These are phyloP conservation scores for Metschnikowia shivogae DNA, from an alignment of 805 yeast species.

Conservation along the genomic window DNA sequence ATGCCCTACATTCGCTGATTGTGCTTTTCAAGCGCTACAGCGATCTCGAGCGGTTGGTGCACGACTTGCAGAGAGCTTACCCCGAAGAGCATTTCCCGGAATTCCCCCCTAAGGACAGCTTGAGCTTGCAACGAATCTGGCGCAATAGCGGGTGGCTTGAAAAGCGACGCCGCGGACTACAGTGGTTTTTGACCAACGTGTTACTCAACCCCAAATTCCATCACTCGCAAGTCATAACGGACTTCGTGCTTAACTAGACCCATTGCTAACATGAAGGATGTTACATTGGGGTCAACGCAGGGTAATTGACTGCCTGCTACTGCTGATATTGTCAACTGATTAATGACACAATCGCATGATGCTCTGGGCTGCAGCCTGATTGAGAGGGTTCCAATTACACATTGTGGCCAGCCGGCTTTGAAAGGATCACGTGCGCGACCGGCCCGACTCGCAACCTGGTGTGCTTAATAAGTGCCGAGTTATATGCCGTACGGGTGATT, in stretches of 20 bases:
- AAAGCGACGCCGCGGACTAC: conserved; percentile 51
- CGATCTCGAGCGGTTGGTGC: conserved; percentile 53
- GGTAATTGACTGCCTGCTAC: no score
- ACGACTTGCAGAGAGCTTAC: conserved; percentile 30
- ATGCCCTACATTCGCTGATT: conserved; percentile 38
- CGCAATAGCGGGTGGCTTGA: conserved; percentile 47
- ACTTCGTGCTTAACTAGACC: conserved; percentile 29
- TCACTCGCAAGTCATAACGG: conserved; percentile 34
- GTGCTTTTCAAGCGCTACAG: conserved; percentile 57
- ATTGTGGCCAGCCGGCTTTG: neutral
- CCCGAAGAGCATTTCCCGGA: conserved; percentile 42
- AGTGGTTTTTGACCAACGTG: conserved; percentile 54
- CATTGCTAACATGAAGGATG: no score
- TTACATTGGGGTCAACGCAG: no score
- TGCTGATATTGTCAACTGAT: no score
- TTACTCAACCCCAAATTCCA: conserved; percentile 47
- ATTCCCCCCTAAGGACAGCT: conserved; percentile 50
- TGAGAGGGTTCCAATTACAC: neutral
- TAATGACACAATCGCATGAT: no score
- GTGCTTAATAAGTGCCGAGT: neutral
- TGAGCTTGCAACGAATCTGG: conserved; percentile 36
- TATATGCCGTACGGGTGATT: conserved; percentile 7
- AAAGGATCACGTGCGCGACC: neutral
- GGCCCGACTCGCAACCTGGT: conserved; percentile 1
- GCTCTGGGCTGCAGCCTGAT: no score